Evolutionary conservation across 768 basidiomycete genomes (phyloP), one percentile per base, ranked within the genome.

Genomic region (Leucosporidium creatinivorum): DNA sequence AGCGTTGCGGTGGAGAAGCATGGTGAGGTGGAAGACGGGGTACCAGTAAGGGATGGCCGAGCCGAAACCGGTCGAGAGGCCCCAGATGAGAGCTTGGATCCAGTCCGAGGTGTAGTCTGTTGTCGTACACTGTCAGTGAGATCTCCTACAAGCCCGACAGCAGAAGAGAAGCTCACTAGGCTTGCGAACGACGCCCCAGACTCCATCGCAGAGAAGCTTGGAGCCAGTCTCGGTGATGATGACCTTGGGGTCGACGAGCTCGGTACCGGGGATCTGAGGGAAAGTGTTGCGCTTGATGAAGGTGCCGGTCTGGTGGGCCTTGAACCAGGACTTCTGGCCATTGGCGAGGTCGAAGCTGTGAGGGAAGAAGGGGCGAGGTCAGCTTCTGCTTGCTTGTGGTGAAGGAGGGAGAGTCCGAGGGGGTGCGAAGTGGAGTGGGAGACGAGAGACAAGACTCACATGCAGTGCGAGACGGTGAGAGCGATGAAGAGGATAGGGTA

Each of bases 291-390:
- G 88, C 81, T 68, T 60, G 57, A 68, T 66, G 62, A 65, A 70
- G 4, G 71, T 73, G 30, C 68, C 70, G 33, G 72, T 69, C 48
- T 88, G 88, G 77, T 94, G 89, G 89, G 97, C 94, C 78, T 96
- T 94, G 84, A 98, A 98, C 69, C 86, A 86, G 72, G 90, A 93
- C 81, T 99, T 98, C 77, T 98, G 94, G 5, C 91, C 86, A 91
- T 93, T 94, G 3, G 92, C 83, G 23, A 89, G 88, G 74, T 99
- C 96, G 84, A 89, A 98, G 74, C 90, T 92, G 71, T 48, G 58
- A 21, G 25, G 33, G 33, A 33, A 10, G 33, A 33, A 10, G 33
- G 33, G 33, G n/a, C n/a, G 33, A 33, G 10, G 33, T 33, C 33
- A 33, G 33, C 33, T 4, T 10, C 33, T 33, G 10, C 33, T 33